Evolutionary conservation across 2,329 filamentous ascomycete genomes (phyloP).

Genomic region (Bipolaris cookei): DNA sequence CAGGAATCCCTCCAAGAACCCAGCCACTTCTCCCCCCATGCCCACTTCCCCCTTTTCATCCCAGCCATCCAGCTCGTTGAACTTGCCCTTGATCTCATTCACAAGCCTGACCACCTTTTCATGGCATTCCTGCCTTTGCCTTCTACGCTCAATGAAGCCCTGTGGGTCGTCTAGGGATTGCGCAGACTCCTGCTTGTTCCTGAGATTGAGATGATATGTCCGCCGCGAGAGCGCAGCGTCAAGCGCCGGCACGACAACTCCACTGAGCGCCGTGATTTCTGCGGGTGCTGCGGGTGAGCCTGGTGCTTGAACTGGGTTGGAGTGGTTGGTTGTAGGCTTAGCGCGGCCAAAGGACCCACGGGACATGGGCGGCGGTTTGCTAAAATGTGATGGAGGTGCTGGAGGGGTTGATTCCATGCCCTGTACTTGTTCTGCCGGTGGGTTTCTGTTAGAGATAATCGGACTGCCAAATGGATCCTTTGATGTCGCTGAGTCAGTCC

Average conservation of each 20-base stretch:
- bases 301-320: constrained; percentile 52
- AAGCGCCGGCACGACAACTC: constrained; percentile 90
- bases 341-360: constrained; percentile 42
- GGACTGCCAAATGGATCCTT: constrained; percentile 42
- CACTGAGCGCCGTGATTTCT: constrained; percentile 84
- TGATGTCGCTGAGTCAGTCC: constrained; percentile 33
- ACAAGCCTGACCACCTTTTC: constrained; percentile 83
- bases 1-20: constrained; percentile 87
- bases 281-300: constrained; percentile 62
- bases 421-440: constrained; percentile 9
- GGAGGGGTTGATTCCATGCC: constrained; percentile 13
- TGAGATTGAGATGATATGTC: constrained; percentile 62
- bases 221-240: constrained; percentile 89
- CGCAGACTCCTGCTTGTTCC: constrained; percentile 45
- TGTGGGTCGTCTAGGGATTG: constrained; percentile 66
- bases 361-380: constrained; percentile 31
- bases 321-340: constrained; percentile 29
- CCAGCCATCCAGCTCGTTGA: constrained; percentile 87
- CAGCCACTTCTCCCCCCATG: constrained; percentile 89
- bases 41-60: constrained; percentile 87
- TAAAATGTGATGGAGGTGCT: constrained; percentile 17
- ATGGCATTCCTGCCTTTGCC: constrained; percentile 67
- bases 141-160: constrained; percentile 38
- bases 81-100: constrained; percentile 79
- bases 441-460: constrained; percentile 22